Conservation (phyloP, 192 early-diverging fungal species). For the Podila epigama region DNA sequence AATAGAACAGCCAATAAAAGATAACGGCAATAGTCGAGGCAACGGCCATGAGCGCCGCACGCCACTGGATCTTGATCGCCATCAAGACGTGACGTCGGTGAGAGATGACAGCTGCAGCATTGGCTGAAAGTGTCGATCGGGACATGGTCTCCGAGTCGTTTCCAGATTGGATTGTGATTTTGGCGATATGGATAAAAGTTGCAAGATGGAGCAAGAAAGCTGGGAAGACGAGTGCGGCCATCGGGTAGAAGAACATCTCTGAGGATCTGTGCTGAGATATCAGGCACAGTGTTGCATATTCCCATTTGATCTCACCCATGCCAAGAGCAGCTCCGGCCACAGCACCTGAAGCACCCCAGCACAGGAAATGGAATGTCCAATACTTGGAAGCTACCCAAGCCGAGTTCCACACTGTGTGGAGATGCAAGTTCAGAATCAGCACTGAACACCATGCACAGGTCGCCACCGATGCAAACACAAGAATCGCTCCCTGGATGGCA, state of each 20-base stretch:
- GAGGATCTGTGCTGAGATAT: constrained; percentile 49
- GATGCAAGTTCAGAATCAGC: constrained; percentile 56
- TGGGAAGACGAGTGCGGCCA: constrained; percentile 57
- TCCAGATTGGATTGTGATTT: constrained; percentile 26
- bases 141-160: constrained; percentile 47
- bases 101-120: constrained; percentile 28
- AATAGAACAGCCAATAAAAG: constrained; percentile 67
- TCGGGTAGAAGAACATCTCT: constrained; percentile 59
- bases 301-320: constrained; percentile 52
- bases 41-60: constrained; percentile 58
- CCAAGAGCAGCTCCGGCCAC: constrained; percentile 50
- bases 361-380: constrained; percentile 47
- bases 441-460: constrained; percentile 56
- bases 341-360: constrained; percentile 55
- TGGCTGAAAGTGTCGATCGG: constrained; percentile 37
- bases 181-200: constrained; percentile 61
- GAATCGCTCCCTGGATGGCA: constrained; percentile 56
- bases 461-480: constrained; percentile 55
- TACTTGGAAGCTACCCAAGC: constrained; percentile 55
- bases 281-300: constrained; percentile 60
- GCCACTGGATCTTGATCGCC: constrained; percentile 64
- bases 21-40: constrained; percentile 48
- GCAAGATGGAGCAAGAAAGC: constrained; percentile 58
- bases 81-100: constrained; percentile 57
- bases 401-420: constrained; percentile 65